phyloP scores from a whole-genome alignment of 2,329 filamentous ascomycete species.

The Cladorrhinum sp. region DNA sequence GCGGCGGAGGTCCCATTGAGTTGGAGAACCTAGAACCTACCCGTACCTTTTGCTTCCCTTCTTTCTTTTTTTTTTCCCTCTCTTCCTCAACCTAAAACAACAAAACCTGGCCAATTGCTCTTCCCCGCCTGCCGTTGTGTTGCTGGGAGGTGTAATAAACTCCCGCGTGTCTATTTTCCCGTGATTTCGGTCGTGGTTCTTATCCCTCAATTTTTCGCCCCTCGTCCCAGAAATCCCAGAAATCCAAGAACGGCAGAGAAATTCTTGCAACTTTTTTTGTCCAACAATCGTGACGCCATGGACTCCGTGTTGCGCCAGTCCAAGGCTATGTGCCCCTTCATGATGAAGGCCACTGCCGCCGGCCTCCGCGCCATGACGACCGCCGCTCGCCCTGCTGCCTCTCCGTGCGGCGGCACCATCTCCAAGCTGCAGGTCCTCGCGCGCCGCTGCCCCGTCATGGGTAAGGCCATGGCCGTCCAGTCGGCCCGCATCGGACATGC shows the following conservation, averaged over 20 bases:
- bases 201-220: constrained; percentile 8
- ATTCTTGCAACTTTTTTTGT: background rate
- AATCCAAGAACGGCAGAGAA: background rate
- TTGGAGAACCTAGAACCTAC: background rate
- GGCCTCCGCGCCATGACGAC: constrained; percentile 87
- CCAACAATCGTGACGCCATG: constrained; percentile 51
- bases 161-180: background rate
- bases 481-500: constrained; percentile 52
- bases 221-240: background rate
- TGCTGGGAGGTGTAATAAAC: background rate
- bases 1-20: constrained; percentile 3
- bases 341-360: constrained; percentile 89
- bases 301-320: constrained; percentile 93
- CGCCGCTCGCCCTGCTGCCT: constrained; percentile 59
- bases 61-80: constrained; percentile 21
- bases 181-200: background rate
- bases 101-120: constrained; percentile 1
- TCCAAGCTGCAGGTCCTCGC: constrained; percentile 94
- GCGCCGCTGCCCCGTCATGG: constrained; percentile 96
- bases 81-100: constrained; percentile 11
- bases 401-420: constrained; percentile 86
- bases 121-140: background rate
- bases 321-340: constrained; percentile 94
- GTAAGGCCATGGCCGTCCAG: constrained; percentile 92
- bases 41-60: background rate